Evolutionary conservation across 257 asterid genomes (phyloP).

Genomic region (Asclepias syriaca): DNA sequence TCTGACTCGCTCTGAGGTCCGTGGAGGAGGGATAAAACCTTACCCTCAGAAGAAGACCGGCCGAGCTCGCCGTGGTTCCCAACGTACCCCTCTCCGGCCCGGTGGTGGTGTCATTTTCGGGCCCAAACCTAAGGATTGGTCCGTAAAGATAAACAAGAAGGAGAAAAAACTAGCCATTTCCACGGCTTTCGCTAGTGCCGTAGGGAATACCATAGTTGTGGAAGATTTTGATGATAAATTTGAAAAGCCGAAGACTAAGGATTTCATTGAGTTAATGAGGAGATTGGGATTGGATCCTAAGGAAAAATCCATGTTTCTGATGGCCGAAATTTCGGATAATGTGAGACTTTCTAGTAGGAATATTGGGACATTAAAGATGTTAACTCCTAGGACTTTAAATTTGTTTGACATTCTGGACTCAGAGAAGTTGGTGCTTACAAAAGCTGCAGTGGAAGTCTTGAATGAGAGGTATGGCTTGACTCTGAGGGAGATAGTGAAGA

Average conservation of each 20-base stretch:
- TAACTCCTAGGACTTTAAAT: slow-evolving; percentile 89
- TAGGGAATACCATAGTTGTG: slow-evolving; percentile 58
- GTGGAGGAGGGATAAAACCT: slow-evolving; percentile 88
- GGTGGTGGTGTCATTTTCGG: slow-evolving; percentile 96
- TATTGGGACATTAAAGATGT: slow-evolving; percentile 70
- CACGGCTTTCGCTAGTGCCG: slow-evolving; percentile 81
- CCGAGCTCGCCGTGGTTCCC: slow-evolving; percentile 84
- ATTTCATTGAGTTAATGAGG: slow-evolving; percentile 64
- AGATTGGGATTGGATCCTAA: slow-evolving; percentile 86
- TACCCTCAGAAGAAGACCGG: slow-evolving; percentile 91
- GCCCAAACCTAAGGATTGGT: slow-evolving; percentile 95
- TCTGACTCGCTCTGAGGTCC: slow-evolving; percentile 88
- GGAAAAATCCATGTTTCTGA: slow-evolving; percentile 67
- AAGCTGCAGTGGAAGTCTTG: slow-evolving; percentile 73
- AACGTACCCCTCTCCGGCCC: slow-evolving; percentile 86
- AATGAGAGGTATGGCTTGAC: slow-evolving; percentile 70
- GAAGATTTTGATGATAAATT: slow-evolving; percentile 77
- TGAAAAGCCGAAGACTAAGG: slow-evolving; percentile 84
- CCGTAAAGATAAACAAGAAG: slow-evolving; percentile 76
- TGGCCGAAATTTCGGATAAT: slow-evolving; percentile 74
- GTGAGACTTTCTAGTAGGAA: slow-evolving; percentile 68
- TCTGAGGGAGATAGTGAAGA: slow-evolving; percentile 36
- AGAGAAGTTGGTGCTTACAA: slow-evolving; percentile 65
- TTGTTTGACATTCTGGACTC: slow-evolving; percentile 83
- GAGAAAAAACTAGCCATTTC: slow-evolving; percentile 83